These are phyloP conservation scores for Buxus sempervirens DNA, from an alignment of 164 flowering plant genomes.

Conservation along the genomic window DNA sequence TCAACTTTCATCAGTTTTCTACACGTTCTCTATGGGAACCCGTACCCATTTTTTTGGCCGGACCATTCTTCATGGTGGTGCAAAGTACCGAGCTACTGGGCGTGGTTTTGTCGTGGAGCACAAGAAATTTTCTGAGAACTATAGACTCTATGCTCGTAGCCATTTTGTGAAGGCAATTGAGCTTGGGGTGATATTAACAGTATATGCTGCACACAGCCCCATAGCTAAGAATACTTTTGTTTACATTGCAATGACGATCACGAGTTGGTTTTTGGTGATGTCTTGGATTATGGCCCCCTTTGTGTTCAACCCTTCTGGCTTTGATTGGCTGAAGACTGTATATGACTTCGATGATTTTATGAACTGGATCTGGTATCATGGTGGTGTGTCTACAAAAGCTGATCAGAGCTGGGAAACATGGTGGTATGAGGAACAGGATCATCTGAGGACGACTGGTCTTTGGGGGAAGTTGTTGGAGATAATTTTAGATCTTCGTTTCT, in stretches of 20 bases:
- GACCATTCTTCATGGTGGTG: slow-evolving; percentile 97
- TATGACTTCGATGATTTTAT: slow-evolving; percentile 87
- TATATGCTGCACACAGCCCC: slow-evolving; percentile 72
- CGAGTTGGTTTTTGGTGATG: slow-evolving; percentile 88
- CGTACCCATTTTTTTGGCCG: slow-evolving; percentile 86
- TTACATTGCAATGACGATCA: slow-evolving; percentile 69
- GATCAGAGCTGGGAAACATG: slow-evolving; percentile 96
- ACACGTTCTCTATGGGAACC: slow-evolving; percentile 92
- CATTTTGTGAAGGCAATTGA: slow-evolving; percentile 94
- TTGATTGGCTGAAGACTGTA: slow-evolving; percentile 96
- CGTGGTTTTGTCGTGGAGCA: slow-evolving; percentile 95
- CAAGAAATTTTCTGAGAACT: slow-evolving; percentile 88
- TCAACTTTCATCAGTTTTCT: slow-evolving; percentile 78
- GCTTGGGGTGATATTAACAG: slow-evolving; percentile 69
- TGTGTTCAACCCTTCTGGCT: slow-evolving; percentile 94
- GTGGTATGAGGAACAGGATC: slow-evolving; percentile 97
- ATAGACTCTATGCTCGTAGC: slow-evolving; percentile 86
- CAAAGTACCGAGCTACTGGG: slow-evolving; percentile 95
- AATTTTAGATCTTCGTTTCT: slow-evolving; percentile 83
- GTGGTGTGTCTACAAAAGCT: slow-evolving; percentile 63
- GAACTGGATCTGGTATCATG: slow-evolving; percentile 75
- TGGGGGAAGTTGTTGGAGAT: slow-evolving; percentile 92
- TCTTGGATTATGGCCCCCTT: slow-evolving; percentile 94
- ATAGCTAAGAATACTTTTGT: slow-evolving; percentile 52
- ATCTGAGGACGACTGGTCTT: slow-evolving; percentile 77